phyloP scores from a whole-genome alignment of 2,329 filamentous ascomycete species.

The Claviceps quebecensis region DNA sequence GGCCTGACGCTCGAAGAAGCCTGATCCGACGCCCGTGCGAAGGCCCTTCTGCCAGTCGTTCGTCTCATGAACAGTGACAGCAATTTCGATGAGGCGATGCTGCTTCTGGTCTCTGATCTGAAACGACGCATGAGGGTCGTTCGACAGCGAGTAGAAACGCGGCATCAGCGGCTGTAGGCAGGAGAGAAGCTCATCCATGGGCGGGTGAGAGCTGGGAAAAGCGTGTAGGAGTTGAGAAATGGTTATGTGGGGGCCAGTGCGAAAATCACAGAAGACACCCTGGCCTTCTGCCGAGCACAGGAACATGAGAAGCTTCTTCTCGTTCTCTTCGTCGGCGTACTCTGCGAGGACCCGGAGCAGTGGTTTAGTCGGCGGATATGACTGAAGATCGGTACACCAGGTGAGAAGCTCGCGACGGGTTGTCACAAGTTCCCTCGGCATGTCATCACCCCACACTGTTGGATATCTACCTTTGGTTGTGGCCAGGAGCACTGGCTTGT shows the following conservation, averaged over 20 bases:
- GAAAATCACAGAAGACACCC: constrained; percentile 83
- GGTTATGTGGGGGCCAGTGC: constrained; percentile 76
- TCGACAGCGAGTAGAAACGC: constrained; percentile 94
- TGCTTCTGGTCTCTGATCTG: constrained; percentile 53
- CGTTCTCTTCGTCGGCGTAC: constrained; percentile 62
- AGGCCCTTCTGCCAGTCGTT: constrained; percentile 59
- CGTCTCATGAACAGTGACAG: constrained; percentile 88
- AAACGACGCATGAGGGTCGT: constrained; percentile 73
- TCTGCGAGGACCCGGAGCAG: constrained; percentile 78
- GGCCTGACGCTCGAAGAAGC: constrained; percentile 83
- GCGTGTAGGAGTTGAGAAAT: constrained; percentile 76
- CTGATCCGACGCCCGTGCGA: constrained; percentile 78
- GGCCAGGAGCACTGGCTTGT: constrained; percentile 67
- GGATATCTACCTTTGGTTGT: constrained; percentile 82
- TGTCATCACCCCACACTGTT: constrained; percentile 92
- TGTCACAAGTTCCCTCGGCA: constrained; percentile 71
- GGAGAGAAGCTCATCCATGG: constrained; percentile 67
- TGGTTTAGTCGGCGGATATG: constrained; percentile 77
- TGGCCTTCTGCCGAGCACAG: constrained; percentile 85
- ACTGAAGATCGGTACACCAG: constrained; percentile 92
- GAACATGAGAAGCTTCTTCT: constrained; percentile 79
- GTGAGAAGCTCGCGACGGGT: constrained; percentile 84
- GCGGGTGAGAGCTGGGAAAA: constrained; percentile 83
- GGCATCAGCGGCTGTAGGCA: constrained; percentile 84
- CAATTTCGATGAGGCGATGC: constrained; percentile 80